These are phyloP conservation scores for Lipomyces kockii DNA, from an alignment of 805 yeast genomes.

Conservation along the genomic window DNA sequence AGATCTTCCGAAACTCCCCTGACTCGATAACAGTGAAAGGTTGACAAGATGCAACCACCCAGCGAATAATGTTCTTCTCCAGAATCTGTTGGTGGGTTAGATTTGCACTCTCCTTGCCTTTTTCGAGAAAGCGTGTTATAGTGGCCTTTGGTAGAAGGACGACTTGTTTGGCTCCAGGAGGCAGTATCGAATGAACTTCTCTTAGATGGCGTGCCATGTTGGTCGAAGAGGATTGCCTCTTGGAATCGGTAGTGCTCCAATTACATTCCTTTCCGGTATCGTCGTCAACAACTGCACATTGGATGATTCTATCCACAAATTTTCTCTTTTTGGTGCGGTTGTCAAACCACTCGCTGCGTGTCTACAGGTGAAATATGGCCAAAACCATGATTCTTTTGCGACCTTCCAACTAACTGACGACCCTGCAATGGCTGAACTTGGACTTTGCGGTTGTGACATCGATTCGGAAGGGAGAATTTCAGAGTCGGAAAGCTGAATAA, in stretches of 20 bases:
- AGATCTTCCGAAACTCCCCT: neutral
- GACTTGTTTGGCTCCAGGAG: neutral
- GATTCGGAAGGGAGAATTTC: slow-evolving; percentile 7
- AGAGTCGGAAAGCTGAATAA: slow-evolving; percentile 6
- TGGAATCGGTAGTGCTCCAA: slow-evolving; percentile 1
- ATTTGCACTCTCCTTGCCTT: neutral
- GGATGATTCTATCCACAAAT: neutral
- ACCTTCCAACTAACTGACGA: neutral
- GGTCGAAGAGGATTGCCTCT: slow-evolving; percentile 5
- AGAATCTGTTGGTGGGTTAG: slow-evolving; percentile 5
- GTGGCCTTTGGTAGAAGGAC: neutral
- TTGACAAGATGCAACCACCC: slow-evolving; percentile 1
- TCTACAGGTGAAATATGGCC: neutral
- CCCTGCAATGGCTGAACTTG: neutral
- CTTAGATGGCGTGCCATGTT: neutral
- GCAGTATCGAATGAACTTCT: slow-evolving; percentile 2
- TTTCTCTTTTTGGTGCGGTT: slow-evolving; percentile 3
- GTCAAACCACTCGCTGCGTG: slow-evolving; percentile 5
- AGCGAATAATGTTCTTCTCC: slow-evolving; percentile 2
- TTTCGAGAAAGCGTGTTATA: neutral
- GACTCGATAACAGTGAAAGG: slow-evolving; percentile 4
- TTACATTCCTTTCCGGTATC: neutral
- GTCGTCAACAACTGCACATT: slow-evolving; percentile 4
- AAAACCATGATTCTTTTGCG: slow-evolving; percentile 1
- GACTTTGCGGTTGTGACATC: neutral